Evolutionary conservation across 2,329 filamentous ascomycete species (phyloP).

Genomic region (Aspergillus japonicus): DNA sequence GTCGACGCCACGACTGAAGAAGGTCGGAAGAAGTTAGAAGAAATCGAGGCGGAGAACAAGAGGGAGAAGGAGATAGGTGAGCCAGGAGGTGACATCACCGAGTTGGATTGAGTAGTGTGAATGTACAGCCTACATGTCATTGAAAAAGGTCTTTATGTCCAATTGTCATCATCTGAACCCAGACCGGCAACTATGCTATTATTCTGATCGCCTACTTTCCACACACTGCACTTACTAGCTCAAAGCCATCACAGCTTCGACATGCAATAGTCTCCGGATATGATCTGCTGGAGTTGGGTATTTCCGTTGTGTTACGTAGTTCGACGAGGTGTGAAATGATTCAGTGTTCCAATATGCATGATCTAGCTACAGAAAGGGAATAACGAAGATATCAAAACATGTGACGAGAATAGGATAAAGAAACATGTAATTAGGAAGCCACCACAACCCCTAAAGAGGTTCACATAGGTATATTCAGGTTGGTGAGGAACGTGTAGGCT

Average conservation of each 20-base stretch:
- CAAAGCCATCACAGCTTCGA: neutral
- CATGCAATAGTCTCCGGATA: neutral
- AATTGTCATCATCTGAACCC: neutral
- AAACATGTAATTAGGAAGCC: neutral
- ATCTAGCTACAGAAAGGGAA: constrained; percentile 24
- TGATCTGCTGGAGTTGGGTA: neutral
- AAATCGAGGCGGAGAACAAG: constrained; percentile 63
- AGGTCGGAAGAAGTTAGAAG: constrained; percentile 72
- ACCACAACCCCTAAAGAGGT: neutral
- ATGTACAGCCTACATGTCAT: neutral
- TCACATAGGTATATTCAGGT: constrained; percentile 1
- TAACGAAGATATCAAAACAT: constrained; percentile 20
- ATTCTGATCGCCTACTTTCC: too few species aligned
- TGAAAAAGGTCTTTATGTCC: neutral
- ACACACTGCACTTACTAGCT: too few species aligned
- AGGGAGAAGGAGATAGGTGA: constrained; percentile 44
- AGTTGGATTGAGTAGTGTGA: constrained; percentile 29
- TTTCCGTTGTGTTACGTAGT: neutral
- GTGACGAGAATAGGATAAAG: neutral
- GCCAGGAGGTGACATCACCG: constrained; percentile 50
- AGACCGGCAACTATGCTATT: too few species aligned
- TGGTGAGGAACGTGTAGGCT: neutral
- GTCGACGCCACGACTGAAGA: constrained; percentile 93
- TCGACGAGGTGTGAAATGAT: neutral
- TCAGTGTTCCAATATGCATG: constrained; percentile 9